Conservation (phyloP, 352 stramenopile species). For the Phytopythium boreale region DNA sequence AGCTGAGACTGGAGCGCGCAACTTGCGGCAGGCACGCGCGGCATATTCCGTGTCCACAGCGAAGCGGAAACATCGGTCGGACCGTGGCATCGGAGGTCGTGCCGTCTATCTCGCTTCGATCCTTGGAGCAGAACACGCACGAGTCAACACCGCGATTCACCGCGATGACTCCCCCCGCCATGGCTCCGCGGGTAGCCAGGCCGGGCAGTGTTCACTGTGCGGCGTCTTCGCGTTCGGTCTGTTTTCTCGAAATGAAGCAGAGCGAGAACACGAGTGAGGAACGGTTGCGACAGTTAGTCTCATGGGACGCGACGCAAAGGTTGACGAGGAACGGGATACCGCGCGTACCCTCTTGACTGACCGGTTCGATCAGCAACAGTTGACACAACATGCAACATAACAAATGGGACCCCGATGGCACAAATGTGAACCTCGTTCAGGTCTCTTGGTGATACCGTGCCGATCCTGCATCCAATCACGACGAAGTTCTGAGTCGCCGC, state of each 20-base stretch:
- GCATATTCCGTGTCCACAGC: slow-evolving; percentile 39
- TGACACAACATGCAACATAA: too few relatives aligned
- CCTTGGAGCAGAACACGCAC: slow-evolving; percentile 3
- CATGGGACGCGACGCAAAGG: neutral
- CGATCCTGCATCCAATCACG: too few relatives aligned
- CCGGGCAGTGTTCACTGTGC: neutral
- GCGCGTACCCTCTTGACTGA: too few relatives aligned
- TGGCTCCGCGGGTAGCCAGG: neutral
- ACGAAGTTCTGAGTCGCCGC: too few relatives aligned
- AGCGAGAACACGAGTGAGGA: neutral
- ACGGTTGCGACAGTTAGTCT: neutral
- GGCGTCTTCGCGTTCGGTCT: neutral
- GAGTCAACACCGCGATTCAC: neutral
- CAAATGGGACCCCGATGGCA: too few relatives aligned
- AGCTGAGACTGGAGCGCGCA: slow-evolving; percentile 19
- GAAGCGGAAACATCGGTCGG: slow-evolving; percentile 29
- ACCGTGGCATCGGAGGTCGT: neutral
- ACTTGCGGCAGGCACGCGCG: slow-evolving; percentile 19
- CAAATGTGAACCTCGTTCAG: too few relatives aligned
- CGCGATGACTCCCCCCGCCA: neutral
- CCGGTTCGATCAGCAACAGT: too few relatives aligned
- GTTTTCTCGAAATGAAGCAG: neutral
- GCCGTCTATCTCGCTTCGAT: neutral
- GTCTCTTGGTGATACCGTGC: too few relatives aligned
- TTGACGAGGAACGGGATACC: neutral